Evolutionary conservation across 2,329 filamentous ascomycete species (phyloP), one percentile per base, ranked within the genome.

Genomic region (Dothistroma septosporum): DNA sequence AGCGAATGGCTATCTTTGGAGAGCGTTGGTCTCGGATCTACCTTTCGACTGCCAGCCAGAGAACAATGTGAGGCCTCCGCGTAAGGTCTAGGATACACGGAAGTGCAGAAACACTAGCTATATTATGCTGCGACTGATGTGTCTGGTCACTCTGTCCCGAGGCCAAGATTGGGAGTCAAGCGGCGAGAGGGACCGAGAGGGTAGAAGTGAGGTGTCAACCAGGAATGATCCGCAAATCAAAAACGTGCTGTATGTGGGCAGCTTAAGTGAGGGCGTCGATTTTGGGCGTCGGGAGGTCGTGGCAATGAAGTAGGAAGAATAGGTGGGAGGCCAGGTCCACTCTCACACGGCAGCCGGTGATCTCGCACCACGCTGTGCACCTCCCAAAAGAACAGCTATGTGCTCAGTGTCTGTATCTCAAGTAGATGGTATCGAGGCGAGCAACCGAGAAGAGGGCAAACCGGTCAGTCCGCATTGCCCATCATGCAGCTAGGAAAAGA

Each of bases 401-500:
- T 48, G 21, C 11, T 33, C 47, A 52, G 33, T 49, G 54, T 54
- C 21, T 46, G 53, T 32, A 28, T 31, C 14, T 19, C 21, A n/a
- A 50, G 44, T 33, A 22, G 22, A 21, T n/a, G 24, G 14, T 55
- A 44, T 28, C 24, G 24, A 28, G 24, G 24, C 24, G 24, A 6
- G 24, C 24, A 28, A 28, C 24, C 5, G 21, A 50, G 28, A 58
- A 47, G 58, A 61, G 60, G 61, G 61, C 58, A 60, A 63, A n/a
- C n/a, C n/a, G n/a, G n/a, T 55, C 57, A 57, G 56, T 57, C 57
- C 24, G 24, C n/a, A n/a, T n/a, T n/a, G n/a, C n/a, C n/a, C n/a
- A n/a, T n/a, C n/a, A n/a, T n/a, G n/a, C n/a, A 28, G 24, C 24
- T 28, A 28, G 24, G 6, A 28, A 28, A 28, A 28, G 24, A 2